Conservation (phyloP, 2,329 filamentous ascomycete species). For the Xylariaceae sp. region DNA sequence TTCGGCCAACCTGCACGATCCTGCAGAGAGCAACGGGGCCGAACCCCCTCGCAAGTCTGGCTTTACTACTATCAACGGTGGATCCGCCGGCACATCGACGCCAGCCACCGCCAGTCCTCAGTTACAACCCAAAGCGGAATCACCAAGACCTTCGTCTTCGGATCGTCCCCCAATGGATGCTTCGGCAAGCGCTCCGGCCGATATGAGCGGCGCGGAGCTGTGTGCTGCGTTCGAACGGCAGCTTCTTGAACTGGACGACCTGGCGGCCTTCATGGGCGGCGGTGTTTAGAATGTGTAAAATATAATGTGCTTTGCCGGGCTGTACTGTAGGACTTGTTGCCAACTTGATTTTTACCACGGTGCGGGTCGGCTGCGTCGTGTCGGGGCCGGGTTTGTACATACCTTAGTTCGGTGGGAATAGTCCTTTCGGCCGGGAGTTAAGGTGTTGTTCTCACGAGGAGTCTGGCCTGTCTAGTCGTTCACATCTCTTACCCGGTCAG, state of each 20-base stretch:
- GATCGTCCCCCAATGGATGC: slow-evolving; percentile 25
- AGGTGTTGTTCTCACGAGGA: slow-evolving; percentile 6
- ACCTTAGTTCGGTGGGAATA: slow-evolving; percentile 8
- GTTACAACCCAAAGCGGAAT: slow-evolving; percentile 37
- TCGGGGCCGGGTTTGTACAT: slow-evolving; percentile 9
- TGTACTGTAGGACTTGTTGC: neutral
- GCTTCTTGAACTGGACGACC: slow-evolving; percentile 54
- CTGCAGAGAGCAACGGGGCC: slow-evolving; percentile 42
- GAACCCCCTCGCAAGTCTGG: slow-evolving; percentile 53
- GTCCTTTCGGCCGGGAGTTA: slow-evolving; percentile 12
- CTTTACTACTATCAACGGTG: slow-evolving; percentile 55
- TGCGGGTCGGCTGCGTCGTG: neutral
- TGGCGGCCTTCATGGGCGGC: slow-evolving; percentile 58
- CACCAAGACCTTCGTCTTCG: slow-evolving; percentile 30
- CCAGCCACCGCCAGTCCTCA: slow-evolving; percentile 43
- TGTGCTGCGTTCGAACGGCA: slow-evolving; percentile 56
- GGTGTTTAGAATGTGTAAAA: slow-evolving; percentile 40
- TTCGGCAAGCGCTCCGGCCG: slow-evolving; percentile 31
- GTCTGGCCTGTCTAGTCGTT: neutral
- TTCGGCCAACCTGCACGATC: slow-evolving; percentile 33
- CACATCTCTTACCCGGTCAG: neutral
- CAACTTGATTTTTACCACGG: neutral
- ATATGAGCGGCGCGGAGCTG: slow-evolving; percentile 56
- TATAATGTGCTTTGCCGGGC: slow-evolving; percentile 1
- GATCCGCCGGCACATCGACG: slow-evolving; percentile 44